Base-by-base conservation (phyloP, 495 filamentous ascomycete genomes). In the Penicillium parvum region DNA sequence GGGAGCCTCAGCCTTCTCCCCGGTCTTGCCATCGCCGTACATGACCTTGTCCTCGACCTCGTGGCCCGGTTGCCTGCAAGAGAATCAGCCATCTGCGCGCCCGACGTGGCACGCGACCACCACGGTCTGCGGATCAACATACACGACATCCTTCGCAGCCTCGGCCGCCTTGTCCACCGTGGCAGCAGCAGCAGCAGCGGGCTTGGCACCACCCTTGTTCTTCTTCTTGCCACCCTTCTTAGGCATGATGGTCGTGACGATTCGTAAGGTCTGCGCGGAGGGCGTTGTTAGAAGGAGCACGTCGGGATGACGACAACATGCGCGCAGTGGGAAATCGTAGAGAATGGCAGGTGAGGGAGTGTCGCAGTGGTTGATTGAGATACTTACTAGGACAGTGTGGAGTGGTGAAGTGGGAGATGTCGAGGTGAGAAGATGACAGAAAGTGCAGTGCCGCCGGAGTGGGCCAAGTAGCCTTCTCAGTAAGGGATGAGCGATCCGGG, bases 201-300 rank as follows among this genome's bases (percentile, higher is more conserved):
- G 53, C 53, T 61, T 62, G 34, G 41, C 46, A 53, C 68, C 69
- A 42, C 50, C 53, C 54, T 66, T 67, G 39, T 58, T 61, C 48
- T 58, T 58, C 32, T 55, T 58, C 59, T 72, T 72, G 56, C 69
- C 69, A 52, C 69, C 65, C 49, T 69, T 72, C 63, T 69, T 72
- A 27, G 64, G 25, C 69, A 72, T 72, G 45, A 23, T 61, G 62
- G 10, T 58, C 28, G 47, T 50, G 20, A 39, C 22, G 27, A 47
- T 48, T 49, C 33, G 53, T 53, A 35, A 20, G 41, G 40, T 36
- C 15, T 29, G 19, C 43, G 27, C 3, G 34, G 44, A 8, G 32
- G 29, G 25, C 30, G 27, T 7, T 14, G 23, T 55, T 18, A 52
- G 42, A 39, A 40, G 26, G 25, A 32, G 15, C 45, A 49, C 45